A percentile compares a stretch with the other conserved stretches of the same genome.
These are phyloP conservation scores for Solanum medicagineum DNA, from an alignment of 257 asterid genomes.

Conservation along the genomic window DNA sequence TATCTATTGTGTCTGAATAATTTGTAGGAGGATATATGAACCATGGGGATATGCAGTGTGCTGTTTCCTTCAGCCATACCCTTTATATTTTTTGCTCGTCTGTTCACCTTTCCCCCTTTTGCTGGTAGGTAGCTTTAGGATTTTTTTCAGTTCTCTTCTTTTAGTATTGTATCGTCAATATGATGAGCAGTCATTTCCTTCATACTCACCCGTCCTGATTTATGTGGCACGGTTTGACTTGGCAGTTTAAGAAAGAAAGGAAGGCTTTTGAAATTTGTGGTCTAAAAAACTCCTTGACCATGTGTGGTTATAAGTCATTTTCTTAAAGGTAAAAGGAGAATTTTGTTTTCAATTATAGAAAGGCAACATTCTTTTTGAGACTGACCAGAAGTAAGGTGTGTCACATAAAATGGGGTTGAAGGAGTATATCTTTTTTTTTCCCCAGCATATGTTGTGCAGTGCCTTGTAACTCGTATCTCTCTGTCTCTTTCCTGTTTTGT, in stretches of 20 bases:
- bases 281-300: not conserved
- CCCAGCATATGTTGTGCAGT: not conserved
- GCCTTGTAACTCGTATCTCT: not conserved
- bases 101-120: not conserved
- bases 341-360: not conserved
- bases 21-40: not conserved
- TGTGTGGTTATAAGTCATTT: too few species aligned
- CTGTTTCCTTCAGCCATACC: not conserved
- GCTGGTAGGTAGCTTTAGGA: not conserved
- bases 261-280: not conserved
- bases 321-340: not conserved
- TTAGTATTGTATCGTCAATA: not conserved
- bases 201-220: not conserved
- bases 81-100: not conserved
- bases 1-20: not conserved
- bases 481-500: not conserved
- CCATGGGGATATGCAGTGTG: not conserved
- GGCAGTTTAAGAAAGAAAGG: not conserved
- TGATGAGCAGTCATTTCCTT: not conserved
- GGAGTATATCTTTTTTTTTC: not conserved
- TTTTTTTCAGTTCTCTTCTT: not conserved
- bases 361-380: not conserved
- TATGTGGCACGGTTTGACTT: not conserved
- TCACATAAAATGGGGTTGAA: not conserved
- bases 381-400: not conserved